Evolutionary conservation across 2,329 filamentous ascomycete genomes (phyloP), one percentile per base, ranked within the genome.

Genomic region (Didymella keratinophila): DNA sequence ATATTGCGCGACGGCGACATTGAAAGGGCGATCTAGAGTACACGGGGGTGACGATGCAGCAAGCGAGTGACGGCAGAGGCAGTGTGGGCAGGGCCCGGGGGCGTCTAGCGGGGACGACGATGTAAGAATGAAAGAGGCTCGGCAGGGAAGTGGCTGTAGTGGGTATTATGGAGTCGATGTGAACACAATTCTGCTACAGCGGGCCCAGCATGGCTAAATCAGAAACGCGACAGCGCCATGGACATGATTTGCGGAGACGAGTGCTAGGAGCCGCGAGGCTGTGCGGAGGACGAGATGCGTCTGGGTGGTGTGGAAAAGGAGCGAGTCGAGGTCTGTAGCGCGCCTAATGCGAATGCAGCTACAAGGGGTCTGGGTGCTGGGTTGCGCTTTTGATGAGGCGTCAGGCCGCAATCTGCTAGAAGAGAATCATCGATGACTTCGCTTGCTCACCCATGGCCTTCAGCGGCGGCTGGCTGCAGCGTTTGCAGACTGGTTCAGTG

Each of bases 1-100:
- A 45, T 42, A 47, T 37, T 34, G 44, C 42, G 41, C 61, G 60
- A 60, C 51, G 59, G 60, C 66, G 64, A 68, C 66, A 68, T 67
- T 52, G 62, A 60, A 55, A 51, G 37, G 39, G 32, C 43, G 37
- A n/a, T 20, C 21, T n/a, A 37, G 47, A 11, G 28, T 34, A 47
- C 27, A 32, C 42, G 39, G 42, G 32, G 21, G 41, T 23, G 30
- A 11, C 36, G 36, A 20, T 11, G 49, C 16, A 34, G 27, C 2
- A 18, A 11, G 36, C 18, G n/a, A 39, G 36, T 20, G 36, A 39
- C 36, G 36, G 36, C 36, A 16, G 36, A 8, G 7, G 36, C 36
- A 39, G 36, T 39, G 36, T 20, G 36, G 36, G 36, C 36, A 39
- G 36, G 36, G 36, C n/a, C 36, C 36, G n/a, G n/a, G 36, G 36